phyloP scores from a whole-genome alignment of 495 filamentous ascomycete species.

The Parachaetomium inaequale region DNA sequence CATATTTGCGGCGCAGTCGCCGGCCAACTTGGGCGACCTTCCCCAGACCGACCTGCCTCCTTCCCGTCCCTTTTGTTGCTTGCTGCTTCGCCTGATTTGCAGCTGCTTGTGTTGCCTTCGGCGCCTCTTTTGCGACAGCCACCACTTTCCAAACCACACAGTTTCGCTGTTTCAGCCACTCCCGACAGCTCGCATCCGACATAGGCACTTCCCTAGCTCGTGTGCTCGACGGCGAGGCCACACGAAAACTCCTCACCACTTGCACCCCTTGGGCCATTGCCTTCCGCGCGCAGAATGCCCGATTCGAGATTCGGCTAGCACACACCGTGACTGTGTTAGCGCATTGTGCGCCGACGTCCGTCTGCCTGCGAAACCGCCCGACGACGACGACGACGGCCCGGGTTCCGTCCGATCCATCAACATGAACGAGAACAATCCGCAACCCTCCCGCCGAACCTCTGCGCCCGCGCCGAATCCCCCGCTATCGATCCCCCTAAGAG shows the following conservation, averaged over 20 bases:
- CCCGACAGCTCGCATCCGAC: neutral
- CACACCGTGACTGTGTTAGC: constrained; percentile 27
- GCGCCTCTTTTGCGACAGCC: neutral
- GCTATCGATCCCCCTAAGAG: constrained; percentile 79
- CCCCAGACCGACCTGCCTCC: neutral
- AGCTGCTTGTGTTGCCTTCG: neutral
- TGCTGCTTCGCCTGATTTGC: neutral
- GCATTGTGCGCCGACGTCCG: constrained; percentile 25
- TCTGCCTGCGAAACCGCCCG: neutral
- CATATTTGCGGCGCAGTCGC: constrained; percentile 10
- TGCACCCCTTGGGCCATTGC: neutral
- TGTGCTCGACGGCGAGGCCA: neutral
- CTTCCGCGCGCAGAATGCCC: constrained; percentile 24
- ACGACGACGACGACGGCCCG: neutral
- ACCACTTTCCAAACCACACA: neutral
- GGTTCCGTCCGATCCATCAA: constrained; percentile 9
- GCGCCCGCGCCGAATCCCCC: constrained; percentile 38
- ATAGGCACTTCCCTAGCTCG: neutral
- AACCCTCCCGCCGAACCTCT: constrained; percentile 33
- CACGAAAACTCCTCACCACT: neutral
- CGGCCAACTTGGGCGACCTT: neutral
- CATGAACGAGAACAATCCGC: constrained; percentile 28
- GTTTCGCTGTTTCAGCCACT: neutral
- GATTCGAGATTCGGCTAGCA: constrained; percentile 8
- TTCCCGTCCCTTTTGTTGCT: neutral